Base-by-base conservation (phyloP, 345 rosid species). In the Eucalyptus pumila region DNA sequence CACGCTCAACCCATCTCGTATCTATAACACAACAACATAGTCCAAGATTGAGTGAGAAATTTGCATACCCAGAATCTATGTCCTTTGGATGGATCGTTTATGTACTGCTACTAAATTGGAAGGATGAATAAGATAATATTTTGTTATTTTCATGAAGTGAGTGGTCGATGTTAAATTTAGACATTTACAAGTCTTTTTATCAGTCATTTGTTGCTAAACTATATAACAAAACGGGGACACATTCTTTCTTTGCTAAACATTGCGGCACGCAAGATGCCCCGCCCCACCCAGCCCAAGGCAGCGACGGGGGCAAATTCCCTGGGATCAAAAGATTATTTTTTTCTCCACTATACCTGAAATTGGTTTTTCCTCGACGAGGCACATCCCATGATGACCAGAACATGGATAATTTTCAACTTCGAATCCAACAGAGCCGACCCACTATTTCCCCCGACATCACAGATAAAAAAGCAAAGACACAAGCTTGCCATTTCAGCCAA, bases 1-100 rank as follows among this genome's bases (percentile, higher is more conserved):
- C 0, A 19, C 2, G 2, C 11, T 52, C 0, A 27, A 62, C 32
- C 69, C 34, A 62, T 27, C 69, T 65, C 1, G 19, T 65, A 7
- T 14, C 11, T 14, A 0, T 37, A 65, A 65, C 37, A 14, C 3
- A 0, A 65, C 1, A 5, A 32, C 37, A n/a, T 14, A 16, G 37
- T 14, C 21, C 76, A 65, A 14, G 72, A 65, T 65, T n/a, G 72
- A 13, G 37, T 8, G 72, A 65, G 37, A 65, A 30, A 1, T 30
- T 65, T n/a, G 17, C 34, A 30, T 65, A n/a, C 37, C n/a, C 72
- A 32, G 3, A n/a, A 65, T 65, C 76, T 14, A 14, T 7, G 40
- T 15, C 76, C 37, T 14, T 0, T n/a, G 0, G 40, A n/a, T 65
- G 76, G 40, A 65, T n/a, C 76, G 37, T 65, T 7, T n/a, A 17